These are phyloP conservation scores for Pleurotus sapidus DNA, from an alignment of 768 basidiomycete genomes.

Conservation along the genomic window DNA sequence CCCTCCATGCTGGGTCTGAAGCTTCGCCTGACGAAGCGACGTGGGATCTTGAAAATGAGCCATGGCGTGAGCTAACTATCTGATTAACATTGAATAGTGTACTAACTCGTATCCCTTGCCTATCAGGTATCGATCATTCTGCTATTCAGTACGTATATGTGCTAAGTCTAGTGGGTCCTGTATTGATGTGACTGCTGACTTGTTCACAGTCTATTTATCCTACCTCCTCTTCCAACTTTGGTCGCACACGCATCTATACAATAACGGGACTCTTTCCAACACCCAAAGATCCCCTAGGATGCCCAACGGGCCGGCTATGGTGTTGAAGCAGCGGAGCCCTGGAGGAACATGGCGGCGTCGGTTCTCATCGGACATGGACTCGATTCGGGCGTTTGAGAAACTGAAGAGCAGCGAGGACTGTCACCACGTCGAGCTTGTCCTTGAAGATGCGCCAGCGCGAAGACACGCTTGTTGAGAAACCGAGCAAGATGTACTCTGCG, in stretches of 20 bases:
- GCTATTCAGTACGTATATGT: conserved; percentile 57
- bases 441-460: conserved; percentile 11
- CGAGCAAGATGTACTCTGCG: not conserved
- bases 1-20: conserved; percentile 34
- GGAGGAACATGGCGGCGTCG: not conserved
- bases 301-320: conserved; percentile 33
- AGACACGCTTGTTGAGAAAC: conserved; percentile 12
- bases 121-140: conserved; percentile 73
- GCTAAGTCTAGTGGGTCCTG: not conserved
- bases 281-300: conserved; percentile 39
- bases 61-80: conserved; percentile 55
- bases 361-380: not conserved
- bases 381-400: not conserved
- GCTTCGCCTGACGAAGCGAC: conserved; percentile 20
- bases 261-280: conserved; percentile 24
- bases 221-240: conserved; percentile 25
- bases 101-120: not conserved
- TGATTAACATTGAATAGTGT: not conserved
- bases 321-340: not conserved
- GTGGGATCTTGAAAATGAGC: conserved; percentile 69
- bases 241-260: conserved; percentile 74
- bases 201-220: conserved; percentile 55
- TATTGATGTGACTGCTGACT: not conserved
- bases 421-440: not conserved
- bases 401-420: not conserved